Base-by-base conservation (phyloP, 2,329 filamentous ascomycete species). In the Neofusicoccum parvum region DNA sequence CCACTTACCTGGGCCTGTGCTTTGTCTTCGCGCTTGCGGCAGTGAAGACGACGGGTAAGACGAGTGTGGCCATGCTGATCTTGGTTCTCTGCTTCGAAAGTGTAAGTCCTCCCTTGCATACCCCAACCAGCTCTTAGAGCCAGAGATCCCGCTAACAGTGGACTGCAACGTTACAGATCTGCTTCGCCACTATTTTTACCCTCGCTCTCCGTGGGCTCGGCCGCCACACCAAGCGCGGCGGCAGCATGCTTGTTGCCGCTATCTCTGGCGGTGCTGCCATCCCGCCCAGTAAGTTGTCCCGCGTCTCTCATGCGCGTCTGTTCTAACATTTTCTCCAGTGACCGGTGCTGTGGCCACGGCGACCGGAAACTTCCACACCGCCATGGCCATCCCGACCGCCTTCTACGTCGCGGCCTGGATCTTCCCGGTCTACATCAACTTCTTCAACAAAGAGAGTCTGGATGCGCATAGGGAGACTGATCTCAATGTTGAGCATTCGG, bases 171-270 rank as follows among this genome's bases (percentile, higher is more conserved):
- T 6, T 23, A 5, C 41, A 69, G 68, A 67, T 67, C 39, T 69
- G 68, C 50, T 69, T 69, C 45, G 68, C 68, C 12, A 68, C 68
- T 11, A 73, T 72, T 63, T 73, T 74, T 67, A 70, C 72, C 3
- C 68, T 74, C 20, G 70, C 68, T 14, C 69, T 72, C 5, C 67
- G 70, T 2, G 70, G 71, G 11, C 72, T 74, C 5, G 72, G 72
- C 41, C 65, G 70, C 17, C 69, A 73, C 65, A 73, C 71, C 6
- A 73, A 73, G 68, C 71, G 71, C 62, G 72, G 72, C 53, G 72
- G 70, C 9, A 70, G 68, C n/a, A 70, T 71, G 63, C 68, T 73
- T 41, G 69, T 73, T 17, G 69, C 69, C 14, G 69, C 69, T 2
- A 71, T 73, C 10, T 70, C 68, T 0, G 72, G 72, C 15, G 72